Evolutionary conservation across 768 basidiomycete species (phyloP).

Genomic region (Kwoniella sp.): DNA sequence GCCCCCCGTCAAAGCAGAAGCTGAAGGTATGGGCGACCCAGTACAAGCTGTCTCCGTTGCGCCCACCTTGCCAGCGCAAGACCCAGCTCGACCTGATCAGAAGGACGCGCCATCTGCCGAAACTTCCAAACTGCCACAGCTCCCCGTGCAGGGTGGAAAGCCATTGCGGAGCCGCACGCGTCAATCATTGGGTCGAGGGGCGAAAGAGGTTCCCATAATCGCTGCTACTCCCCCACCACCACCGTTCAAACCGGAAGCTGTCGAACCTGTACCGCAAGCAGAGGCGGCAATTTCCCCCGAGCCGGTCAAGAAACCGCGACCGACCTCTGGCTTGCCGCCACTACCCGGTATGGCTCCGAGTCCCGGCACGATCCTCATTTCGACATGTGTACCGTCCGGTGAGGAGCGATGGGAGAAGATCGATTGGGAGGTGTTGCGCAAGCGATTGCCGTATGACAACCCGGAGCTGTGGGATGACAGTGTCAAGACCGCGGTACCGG

Average conservation of each 20-base stretch:
- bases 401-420: conserved; percentile 22
- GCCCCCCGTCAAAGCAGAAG: background rate
- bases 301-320: background rate
- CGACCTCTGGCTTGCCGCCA: conserved; percentile 9
- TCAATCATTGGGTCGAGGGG: conserved; percentile 17
- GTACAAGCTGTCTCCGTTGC: too few relatives aligned
- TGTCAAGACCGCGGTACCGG: background rate
- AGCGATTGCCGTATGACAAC: conserved; percentile 33
- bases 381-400: conserved; percentile 21
- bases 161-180: conserved; percentile 11
- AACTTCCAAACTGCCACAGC: background rate
- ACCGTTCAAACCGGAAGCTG: background rate
- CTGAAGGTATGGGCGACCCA: too few relatives aligned
- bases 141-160: background rate
- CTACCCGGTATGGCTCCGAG: conserved; percentile 15
- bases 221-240: background rate
- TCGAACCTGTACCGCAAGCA: background rate
- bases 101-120: background rate
- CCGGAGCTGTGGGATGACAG: conserved; percentile 8
- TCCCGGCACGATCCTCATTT: conserved; percentile 29
- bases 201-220: conserved; percentile 11
- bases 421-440: conserved; percentile 25
- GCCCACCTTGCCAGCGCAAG: too few relatives aligned
- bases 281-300: background rate
- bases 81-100: too few relatives aligned